Evolutionary conservation across 805 yeast genomes (phyloP).

Genomic region (Wickerhamiella spandovensis): DNA sequence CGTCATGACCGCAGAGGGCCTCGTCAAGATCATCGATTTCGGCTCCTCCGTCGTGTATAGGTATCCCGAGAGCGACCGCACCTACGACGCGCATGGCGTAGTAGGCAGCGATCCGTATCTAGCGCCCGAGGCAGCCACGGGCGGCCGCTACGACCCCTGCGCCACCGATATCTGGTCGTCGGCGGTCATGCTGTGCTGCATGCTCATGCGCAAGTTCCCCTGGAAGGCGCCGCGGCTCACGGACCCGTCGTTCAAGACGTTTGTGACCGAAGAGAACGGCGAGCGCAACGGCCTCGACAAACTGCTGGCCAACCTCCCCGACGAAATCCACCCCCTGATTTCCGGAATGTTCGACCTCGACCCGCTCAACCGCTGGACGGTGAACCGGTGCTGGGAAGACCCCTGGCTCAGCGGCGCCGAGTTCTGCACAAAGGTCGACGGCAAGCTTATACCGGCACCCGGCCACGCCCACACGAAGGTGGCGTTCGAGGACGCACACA

Average conservation of each 20-base stretch:
- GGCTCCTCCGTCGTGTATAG: conserved; percentile 88
- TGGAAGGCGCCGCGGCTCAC: conserved; percentile 83
- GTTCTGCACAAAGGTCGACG: conserved; percentile 43
- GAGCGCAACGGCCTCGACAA: conserved; percentile 46
- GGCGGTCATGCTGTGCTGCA: conserved; percentile 83
- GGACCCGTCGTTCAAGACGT: conserved; percentile 72
- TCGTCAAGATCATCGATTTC: conserved; percentile 82
- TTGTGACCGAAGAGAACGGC: conserved; percentile 32
- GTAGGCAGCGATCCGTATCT: conserved; percentile 83
- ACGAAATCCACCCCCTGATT: conserved; percentile 48
- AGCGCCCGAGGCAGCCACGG: conserved; percentile 85
- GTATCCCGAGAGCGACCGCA: conserved; percentile 64
- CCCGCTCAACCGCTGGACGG: conserved; percentile 43
- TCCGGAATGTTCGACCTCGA: conserved; percentile 54
- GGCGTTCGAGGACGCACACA: conserved; percentile 89
- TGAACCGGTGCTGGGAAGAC: conserved; percentile 44
- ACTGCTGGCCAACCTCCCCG: conserved; percentile 56
- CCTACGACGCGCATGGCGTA: conserved; percentile 69
- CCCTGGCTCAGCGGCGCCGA: conserved; percentile 45
- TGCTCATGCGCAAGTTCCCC: conserved; percentile 83
- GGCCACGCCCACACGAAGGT: conserved; percentile 80
- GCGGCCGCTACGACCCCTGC: conserved; percentile 73
- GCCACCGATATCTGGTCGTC: conserved; percentile 92
- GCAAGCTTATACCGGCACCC: conserved; percentile 30
- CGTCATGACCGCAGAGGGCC: conserved; percentile 69